phyloP scores from a whole-genome alignment of 164 flowering plant genomes.

The Platanus orientalis region DNA sequence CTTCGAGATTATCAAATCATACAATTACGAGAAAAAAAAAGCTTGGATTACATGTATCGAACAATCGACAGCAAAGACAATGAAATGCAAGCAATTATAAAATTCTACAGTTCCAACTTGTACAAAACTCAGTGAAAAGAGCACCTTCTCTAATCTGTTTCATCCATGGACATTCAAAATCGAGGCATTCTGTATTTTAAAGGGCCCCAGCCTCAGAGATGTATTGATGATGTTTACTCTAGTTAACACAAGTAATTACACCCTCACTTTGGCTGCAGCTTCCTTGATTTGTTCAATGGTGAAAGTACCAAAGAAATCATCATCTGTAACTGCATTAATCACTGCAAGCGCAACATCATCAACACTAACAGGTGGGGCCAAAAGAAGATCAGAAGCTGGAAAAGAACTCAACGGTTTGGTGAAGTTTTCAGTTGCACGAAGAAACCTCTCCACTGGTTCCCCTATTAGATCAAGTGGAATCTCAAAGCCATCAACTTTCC shows the following conservation, averaged over 20 bases:
- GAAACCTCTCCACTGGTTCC: constrained; percentile 71
- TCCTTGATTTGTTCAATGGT: constrained; percentile 92
- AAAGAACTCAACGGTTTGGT: constrained; percentile 69
- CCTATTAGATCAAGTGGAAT: constrained; percentile 89
- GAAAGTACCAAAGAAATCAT: constrained; percentile 84
- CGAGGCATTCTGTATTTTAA: too few relatives aligned
- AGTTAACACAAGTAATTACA: constrained; percentile 14
- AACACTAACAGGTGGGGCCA: constrained; percentile 86
- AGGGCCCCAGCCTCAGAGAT: too few relatives aligned
- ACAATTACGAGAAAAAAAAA: too few relatives aligned
- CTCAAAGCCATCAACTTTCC: constrained; percentile 76
- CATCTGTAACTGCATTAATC: constrained; percentile 67
- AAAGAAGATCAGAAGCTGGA: constrained; percentile 87
- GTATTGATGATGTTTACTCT: too few relatives aligned
- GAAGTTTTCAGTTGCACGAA: constrained; percentile 56
- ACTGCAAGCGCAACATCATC: constrained; percentile 86
- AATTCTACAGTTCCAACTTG: too few relatives aligned
- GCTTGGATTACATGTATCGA: too few relatives aligned
- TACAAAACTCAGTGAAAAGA: too few relatives aligned
- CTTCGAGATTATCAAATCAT: too few relatives aligned
- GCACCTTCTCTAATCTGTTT: too few relatives aligned
- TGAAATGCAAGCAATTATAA: too few relatives aligned
- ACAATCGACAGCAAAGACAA: too few relatives aligned
- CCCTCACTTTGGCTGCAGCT: constrained; percentile 77
- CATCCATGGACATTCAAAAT: too few relatives aligned